Percentiles rank a stretch among this genome's conserved stretches.
These are phyloP conservation scores for Castanopsis chinensis DNA, from an alignment of 306 rosid genomes.

Conservation along the genomic window DNA sequence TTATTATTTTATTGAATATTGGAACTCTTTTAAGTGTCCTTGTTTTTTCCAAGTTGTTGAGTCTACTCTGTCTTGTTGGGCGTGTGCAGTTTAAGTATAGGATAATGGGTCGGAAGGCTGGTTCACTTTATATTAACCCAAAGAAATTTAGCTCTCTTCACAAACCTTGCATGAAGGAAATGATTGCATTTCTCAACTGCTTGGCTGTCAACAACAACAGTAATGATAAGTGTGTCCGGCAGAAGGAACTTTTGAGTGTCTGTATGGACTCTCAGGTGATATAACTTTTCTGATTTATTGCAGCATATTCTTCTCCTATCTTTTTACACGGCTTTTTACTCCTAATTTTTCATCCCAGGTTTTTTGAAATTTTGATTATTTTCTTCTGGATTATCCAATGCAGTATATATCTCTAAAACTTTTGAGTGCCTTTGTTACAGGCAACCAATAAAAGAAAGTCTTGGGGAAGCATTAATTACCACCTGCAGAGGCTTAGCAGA, in stretches of 20 bases:
- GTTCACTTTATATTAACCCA: conserved; percentile 60
- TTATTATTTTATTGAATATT: neutral
- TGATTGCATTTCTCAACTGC: conserved; percentile 73
- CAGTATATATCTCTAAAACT: neutral
- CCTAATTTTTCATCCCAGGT: neutral
- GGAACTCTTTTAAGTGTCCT: neutral
- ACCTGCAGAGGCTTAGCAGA: conserved; percentile 81
- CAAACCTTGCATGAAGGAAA: conserved; percentile 95
- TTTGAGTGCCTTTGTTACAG: conserved; percentile 42
- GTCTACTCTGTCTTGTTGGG: neutral
- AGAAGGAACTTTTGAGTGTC: conserved; percentile 54
- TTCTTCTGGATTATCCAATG: conserved; percentile 4
- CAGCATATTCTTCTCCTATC: conserved; percentile 7
- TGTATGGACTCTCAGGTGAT: conserved; percentile 85
- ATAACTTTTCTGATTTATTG: conserved; percentile 7
- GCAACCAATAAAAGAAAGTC: conserved; percentile 56
- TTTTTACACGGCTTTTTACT: neutral
- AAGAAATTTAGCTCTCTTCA: conserved; percentile 68
- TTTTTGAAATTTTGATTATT: neutral
- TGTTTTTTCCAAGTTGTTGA: neutral
- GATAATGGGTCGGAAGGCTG: conserved; percentile 82
- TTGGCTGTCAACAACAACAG: conserved; percentile 45
- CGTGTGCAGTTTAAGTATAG: conserved; percentile 22
- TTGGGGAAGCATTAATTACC: conserved; percentile 87
- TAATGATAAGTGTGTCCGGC: conserved; percentile 45